Percentiles rank a stretch among this genome's conserved stretches.
These are phyloP conservation scores for Monosporascus sp. DNA, from an alignment of 2,329 filamentous ascomycete genomes.

Conservation along the genomic window DNA sequence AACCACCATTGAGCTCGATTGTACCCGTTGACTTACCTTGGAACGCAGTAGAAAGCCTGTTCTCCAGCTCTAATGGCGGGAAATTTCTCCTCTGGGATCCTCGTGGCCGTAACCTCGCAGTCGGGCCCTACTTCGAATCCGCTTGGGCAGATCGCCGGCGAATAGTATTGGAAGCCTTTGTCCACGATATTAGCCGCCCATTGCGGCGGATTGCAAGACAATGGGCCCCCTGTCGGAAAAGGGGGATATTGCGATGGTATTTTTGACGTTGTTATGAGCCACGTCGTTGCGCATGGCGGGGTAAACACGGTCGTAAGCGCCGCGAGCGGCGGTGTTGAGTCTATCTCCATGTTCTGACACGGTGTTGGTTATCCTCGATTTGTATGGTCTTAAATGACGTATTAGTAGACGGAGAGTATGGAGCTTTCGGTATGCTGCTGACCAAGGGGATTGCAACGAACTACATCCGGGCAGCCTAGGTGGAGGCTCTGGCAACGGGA, in stretches of 20 bases:
- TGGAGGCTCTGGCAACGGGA: neutral
- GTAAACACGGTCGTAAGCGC: conserved; percentile 36
- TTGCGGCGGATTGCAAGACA: conserved; percentile 29
- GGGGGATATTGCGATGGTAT: conserved; percentile 33
- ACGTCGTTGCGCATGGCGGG: conserved; percentile 32
- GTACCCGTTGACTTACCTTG: conserved; percentile 17
- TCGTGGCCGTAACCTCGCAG: conserved; percentile 22
- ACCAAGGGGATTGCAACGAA: neutral
- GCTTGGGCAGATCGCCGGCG: conserved; percentile 34
- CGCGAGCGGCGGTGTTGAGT: conserved; percentile 23
- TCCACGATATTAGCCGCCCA: conserved; percentile 30
- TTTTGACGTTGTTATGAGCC: conserved; percentile 33
- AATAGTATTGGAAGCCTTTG: conserved; percentile 33
- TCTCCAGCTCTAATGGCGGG: conserved; percentile 23
- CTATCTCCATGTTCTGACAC: neutral
- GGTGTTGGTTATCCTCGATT: neutral
- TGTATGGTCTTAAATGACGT: neutral
- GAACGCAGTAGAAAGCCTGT: conserved; percentile 27
- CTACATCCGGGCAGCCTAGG: neutral
- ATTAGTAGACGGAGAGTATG: neutral
- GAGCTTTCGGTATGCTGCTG: neutral
- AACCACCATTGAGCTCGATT: conserved; percentile 1
- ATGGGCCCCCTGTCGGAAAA: conserved; percentile 26
- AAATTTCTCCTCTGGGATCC: conserved; percentile 24
- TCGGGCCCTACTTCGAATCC: conserved; percentile 28